Evolutionary conservation across 352 stramenopile genomes (phyloP), one percentile per base, ranked within the genome.

Genomic region (Globisporangium paddicum): DNA sequence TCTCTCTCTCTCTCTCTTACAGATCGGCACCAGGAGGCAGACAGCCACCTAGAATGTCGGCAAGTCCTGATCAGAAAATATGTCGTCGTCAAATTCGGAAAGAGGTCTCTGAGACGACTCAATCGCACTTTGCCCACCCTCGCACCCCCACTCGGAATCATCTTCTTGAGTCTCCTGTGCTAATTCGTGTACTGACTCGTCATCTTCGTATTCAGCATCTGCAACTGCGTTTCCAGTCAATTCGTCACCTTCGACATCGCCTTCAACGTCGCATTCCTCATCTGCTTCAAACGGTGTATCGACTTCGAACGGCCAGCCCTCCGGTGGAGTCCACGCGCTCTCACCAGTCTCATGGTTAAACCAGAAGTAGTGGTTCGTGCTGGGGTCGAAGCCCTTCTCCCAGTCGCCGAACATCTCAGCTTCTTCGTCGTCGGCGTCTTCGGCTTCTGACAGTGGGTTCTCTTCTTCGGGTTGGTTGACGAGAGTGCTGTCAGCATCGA

Each of bases 311-410:
- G 85, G 82, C 85, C 86, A 95, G 25, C 78, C 78, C 23, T 92
- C 82, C 0, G 85, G 83, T 18, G 80, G 67, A 14, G 74, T 89
- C 83, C 85, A 96, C 25, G 82, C 80, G 32, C 85, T 93, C 57
- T 93, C 85, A 14, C 76, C 82, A 2, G 79, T 89, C 5, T 51
- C 72, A 57, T 94, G 79, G 64, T 96, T 95, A 70, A 94, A 96
- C 86, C 86, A 96, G 51, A 92, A 96, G 62, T 92, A 90, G 62
- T 95, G 85, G 25, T 92, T 91, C 4, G 81, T 82, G 51, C 63
- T 85, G 10, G 80, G 73, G 38, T 95, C 85, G 34, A 92, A 93
- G 13, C 85, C 83, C 69, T 93, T 90, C 55, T 95, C 85, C 82
- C 85, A 95, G 58, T 93, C 83, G 2, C 79, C 85, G 60, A 89